Percentiles rank a stretch among this genome's conserved stretches.
Conservation (phyloP, 1,139 yeast species). For the Yamadazyma trypodendri region DNA sequence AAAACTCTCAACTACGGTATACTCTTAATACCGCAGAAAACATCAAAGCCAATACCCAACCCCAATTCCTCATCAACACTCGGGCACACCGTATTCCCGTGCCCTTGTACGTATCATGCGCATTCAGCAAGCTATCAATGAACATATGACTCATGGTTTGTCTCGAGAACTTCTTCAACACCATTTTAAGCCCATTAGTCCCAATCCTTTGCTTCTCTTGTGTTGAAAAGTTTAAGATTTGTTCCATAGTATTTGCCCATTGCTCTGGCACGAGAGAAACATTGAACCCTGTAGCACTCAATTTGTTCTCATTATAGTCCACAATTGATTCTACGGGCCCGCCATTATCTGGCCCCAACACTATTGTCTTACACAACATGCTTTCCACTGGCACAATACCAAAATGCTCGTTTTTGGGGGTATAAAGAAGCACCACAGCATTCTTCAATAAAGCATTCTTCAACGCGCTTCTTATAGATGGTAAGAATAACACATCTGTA, state of each 20-base stretch:
- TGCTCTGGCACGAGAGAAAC: constrained; percentile 50
- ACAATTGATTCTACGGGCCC: constrained; percentile 89
- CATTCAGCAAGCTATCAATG: constrained; percentile 20
- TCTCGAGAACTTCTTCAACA: constrained; percentile 55
- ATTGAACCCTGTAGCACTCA: constrained; percentile 74
- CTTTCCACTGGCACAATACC: constrained; percentile 98
- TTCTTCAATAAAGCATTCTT: constrained; percentile 62
- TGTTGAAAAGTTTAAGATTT: constrained; percentile 2
- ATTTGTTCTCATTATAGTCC: constrained; percentile 35
- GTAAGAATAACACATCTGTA: constrained; percentile 68
- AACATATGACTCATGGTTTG: constrained; percentile 61
- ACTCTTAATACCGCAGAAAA: not conserved
- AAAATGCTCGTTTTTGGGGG: constrained; percentile 91
- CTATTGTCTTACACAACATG: constrained; percentile 81
- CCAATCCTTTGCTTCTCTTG: constrained; percentile 37
- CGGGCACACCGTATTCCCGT: constrained; percentile 10
- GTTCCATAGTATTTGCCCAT: constrained; percentile 63
- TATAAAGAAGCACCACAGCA: constrained; percentile 69
- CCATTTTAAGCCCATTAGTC: constrained; percentile 51
- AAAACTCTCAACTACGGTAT: not conserved
- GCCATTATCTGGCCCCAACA: constrained; percentile 82
- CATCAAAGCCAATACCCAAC: constrained; percentile 7
- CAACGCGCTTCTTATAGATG: constrained; percentile 67
- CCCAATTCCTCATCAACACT: constrained; percentile 2
- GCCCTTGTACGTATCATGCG: constrained; percentile 14